A percentile compares a stretch with the other conserved stretches of the same genome.
Conservation (phyloP, 2,329 filamentous ascomycete genomes). For the Dothidotthia symphoricarpi region DNA sequence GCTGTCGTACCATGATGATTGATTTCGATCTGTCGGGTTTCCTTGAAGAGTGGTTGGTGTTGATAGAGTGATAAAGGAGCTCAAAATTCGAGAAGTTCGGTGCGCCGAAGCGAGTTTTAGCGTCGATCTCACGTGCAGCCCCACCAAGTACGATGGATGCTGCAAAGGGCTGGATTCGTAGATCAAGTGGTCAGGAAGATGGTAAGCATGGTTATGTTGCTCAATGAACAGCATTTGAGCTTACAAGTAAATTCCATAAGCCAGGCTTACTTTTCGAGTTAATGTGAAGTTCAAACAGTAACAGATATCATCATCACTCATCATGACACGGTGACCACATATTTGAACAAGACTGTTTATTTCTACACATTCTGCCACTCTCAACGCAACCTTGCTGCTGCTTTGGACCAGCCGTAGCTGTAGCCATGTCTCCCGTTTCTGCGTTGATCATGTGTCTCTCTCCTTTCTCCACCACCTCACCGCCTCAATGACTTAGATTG, state of each 20-base stretch:
- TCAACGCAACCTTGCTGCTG: slow-evolving; percentile 1
- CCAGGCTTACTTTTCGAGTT: too few relatives aligned
- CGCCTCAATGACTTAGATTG: slow-evolving; percentile 3
- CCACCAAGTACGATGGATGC: too few relatives aligned
- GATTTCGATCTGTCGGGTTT: slow-evolving; percentile 43
- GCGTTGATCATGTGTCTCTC: neutral
- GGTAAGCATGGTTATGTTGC: too few relatives aligned
- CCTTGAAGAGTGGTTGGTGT: slow-evolving; percentile 44
- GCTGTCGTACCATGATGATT: slow-evolving; percentile 43
- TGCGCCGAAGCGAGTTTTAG: neutral
- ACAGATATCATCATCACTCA: too few relatives aligned
- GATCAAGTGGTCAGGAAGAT: too few relatives aligned
- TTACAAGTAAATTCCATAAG: too few relatives aligned
- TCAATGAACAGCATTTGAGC: too few relatives aligned
- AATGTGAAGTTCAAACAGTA: too few relatives aligned
- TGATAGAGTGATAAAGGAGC: slow-evolving; percentile 18
- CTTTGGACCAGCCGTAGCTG: slow-evolving; percentile 8
- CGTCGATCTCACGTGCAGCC: too few relatives aligned
- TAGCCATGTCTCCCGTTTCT: neutral
- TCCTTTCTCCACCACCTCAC: slow-evolving; percentile 1
- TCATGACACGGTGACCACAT: too few relatives aligned
- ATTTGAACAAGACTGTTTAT: neutral
- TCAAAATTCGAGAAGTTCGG: slow-evolving; percentile 12
- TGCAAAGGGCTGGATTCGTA: too few relatives aligned
- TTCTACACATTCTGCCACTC: slow-evolving; percentile 1